phyloP scores from a whole-genome alignment of 2,329 filamentous ascomycete genomes.

The Talaromyces albobiverticillius region DNA sequence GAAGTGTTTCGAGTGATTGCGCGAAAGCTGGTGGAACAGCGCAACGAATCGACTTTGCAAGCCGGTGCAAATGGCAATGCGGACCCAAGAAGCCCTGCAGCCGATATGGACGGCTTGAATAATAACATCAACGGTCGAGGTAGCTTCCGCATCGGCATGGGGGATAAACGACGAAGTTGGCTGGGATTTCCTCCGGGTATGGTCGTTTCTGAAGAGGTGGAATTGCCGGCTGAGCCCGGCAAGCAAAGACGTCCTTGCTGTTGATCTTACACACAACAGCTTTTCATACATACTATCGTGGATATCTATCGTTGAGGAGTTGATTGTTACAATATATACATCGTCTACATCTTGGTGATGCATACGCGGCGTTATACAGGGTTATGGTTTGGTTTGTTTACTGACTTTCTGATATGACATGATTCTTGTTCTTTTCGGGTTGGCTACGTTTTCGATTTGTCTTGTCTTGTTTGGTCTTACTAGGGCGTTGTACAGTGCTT shows the following conservation, averaged over 20 bases:
- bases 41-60: constrained; percentile 29
- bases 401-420: neutral
- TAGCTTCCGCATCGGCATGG: constrained; percentile 58
- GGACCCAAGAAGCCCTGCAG: constrained; percentile 31
- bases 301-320: too few species aligned
- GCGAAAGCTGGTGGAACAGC: constrained; percentile 75
- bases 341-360: too few species aligned
- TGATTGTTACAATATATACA: too few species aligned
- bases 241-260: constrained; percentile 41
- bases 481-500: neutral
- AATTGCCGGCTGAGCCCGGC: constrained; percentile 28
- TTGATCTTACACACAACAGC: constrained; percentile 22
- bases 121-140: constrained; percentile 44
- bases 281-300: too few species aligned
- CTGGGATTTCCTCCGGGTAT: constrained; percentile 56
- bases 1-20: constrained; percentile 93
- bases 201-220: constrained; percentile 33
- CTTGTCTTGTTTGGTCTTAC: neutral
- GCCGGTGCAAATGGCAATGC: constrained; percentile 40
- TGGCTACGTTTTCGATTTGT: neutral
- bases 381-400: constrained; percentile 12
- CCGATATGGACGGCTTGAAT: constrained; percentile 42
- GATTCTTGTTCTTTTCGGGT: neutral
- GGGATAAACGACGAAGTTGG: constrained; percentile 66
- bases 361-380: constrained; percentile 13